Evolutionary conservation across 2,329 filamentous ascomycete genomes (phyloP), one percentile per base, ranked within the genome.

Genomic region (Neofusicoccum laricinum): DNA sequence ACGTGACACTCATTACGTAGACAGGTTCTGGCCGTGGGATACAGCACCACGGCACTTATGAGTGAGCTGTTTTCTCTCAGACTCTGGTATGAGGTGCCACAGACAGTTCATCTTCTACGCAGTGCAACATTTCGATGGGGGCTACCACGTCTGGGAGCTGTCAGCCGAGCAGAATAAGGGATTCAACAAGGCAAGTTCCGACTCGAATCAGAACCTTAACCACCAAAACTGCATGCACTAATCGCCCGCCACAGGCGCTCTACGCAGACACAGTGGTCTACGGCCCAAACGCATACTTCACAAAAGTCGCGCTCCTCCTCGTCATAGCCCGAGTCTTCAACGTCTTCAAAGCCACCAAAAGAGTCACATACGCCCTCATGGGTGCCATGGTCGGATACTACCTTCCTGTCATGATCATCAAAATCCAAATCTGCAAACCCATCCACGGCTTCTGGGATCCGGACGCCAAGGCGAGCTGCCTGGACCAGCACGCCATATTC

Each of bases 401-500:
- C 63, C 19, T 69, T 10, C 41, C 65, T 0, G 21, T 68, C n/a
- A 32, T 63, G 32, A 32, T 67, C 11, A 25, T 67, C 38, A 70
- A 71, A 61, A 61, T 66, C 17, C 17, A 58, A 4, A 64, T 70
- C 14, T 69, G 68, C 53, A 62, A 57, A n/a, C 71, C 70, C 1
- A 67, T 72, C n/a, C 45, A 61, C 14, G 67, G 66, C 3, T 69
- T 69, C 46, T 73, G 70, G 70, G 61, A 63, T 7, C 67, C 62
- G 12, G 15, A n/a, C 46, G 10, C 15, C 11, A 12, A 50, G 19
- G 2, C 46, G 6, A 50, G 3, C 10, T 78, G 77, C 63, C 67
- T 78, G 17, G 68, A 76, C 17, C 71, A 76, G 46, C 64, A 69
- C 4, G 70, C 69, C 25, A 50, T 79, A 5, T 79, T 78, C 64